Evolutionary conservation across 495 filamentous ascomycete species (phyloP).

Genomic region (Pseudomonodictys pantanalensis): DNA sequence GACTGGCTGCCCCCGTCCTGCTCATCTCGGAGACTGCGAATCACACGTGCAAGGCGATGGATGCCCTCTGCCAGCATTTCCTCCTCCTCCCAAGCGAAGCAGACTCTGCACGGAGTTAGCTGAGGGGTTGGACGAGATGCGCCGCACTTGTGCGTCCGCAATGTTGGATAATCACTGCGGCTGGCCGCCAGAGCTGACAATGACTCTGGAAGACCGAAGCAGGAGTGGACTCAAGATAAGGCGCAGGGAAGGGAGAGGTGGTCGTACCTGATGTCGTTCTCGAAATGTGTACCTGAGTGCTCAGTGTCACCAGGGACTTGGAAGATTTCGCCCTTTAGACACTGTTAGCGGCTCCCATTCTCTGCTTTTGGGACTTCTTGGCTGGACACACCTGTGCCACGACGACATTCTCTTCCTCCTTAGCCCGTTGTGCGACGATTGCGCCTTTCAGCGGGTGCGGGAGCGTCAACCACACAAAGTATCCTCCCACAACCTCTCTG

Average conservation of each 20-base stretch:
- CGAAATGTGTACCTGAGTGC: constrained; percentile 48
- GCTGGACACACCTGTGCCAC: constrained; percentile 40
- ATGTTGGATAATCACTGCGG: too few relatives aligned
- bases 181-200: too few relatives aligned
- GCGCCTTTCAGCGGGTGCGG: constrained; percentile 51
- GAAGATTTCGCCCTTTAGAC: constrained; percentile 58
- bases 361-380: background rate
- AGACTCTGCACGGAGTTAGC: constrained; percentile 42
- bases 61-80: constrained; percentile 67
- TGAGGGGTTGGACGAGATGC: background rate
- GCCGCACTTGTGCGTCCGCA: too few relatives aligned
- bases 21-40: constrained; percentile 38
- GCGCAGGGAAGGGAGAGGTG: constrained; percentile 36
- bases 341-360: background rate
- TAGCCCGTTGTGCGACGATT: constrained; percentile 54
- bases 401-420: constrained; percentile 57
- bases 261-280: constrained; percentile 45
- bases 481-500: constrained; percentile 60
- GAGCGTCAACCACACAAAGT: constrained; percentile 76
- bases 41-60: constrained; percentile 54
- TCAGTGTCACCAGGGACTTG: constrained; percentile 48
- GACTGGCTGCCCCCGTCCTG: background rate
- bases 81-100: constrained; percentile 74
- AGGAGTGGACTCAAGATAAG: background rate
- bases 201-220: too few relatives aligned